phyloP scores from a whole-genome alignment of 75 land plant species.

The Picea sitchensis region DNA sequence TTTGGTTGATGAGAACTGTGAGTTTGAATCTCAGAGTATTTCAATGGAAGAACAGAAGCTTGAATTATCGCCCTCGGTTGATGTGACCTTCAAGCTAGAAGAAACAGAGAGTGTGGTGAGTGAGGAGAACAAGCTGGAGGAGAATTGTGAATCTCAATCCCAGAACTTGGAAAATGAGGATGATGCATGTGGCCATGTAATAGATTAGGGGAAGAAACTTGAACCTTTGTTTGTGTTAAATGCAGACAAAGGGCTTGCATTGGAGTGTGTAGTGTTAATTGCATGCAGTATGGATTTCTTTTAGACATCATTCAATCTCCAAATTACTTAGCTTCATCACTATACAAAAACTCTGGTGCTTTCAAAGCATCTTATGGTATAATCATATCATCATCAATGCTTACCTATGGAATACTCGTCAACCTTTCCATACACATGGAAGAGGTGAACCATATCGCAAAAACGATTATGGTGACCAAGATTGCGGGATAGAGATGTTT shows the following conservation, averaged over 20 bases:
- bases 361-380: too few relatives aligned
- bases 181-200: not conserved
- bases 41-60: not conserved
- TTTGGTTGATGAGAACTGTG: not conserved
- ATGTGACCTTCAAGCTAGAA: not conserved
- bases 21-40: not conserved
- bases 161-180: not conserved
- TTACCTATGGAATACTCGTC: too few relatives aligned
- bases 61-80: not conserved
- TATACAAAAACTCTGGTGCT: too few relatives aligned
- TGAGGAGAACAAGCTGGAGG: not conserved
- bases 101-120: not conserved
- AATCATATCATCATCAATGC: too few relatives aligned
- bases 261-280: not conserved
- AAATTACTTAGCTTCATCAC: too few relatives aligned
- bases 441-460: too few relatives aligned
- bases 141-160: not conserved
- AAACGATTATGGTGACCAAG: too few relatives aligned
- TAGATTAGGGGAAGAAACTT: not conserved
- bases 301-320: too few relatives aligned
- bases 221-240: not conserved
- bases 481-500: too few relatives aligned
- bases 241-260: not conserved
- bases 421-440: too few relatives aligned
- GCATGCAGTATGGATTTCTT: too few relatives aligned